These are phyloP conservation scores for Geranium rotundifolium DNA, from an alignment of 345 rosid genomes.

Conservation along the genomic window DNA sequence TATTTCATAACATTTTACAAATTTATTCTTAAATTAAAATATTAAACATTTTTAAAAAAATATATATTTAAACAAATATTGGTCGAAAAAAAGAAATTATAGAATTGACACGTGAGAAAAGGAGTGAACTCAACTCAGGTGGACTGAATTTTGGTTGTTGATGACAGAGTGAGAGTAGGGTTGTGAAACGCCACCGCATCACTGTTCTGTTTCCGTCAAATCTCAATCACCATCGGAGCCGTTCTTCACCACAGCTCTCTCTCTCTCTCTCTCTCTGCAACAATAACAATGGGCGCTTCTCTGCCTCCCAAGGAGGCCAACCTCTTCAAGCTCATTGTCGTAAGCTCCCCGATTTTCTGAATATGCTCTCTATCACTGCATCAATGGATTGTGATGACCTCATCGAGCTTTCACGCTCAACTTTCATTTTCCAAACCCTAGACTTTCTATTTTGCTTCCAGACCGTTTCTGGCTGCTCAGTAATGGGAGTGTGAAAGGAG, in stretches of 20 bases:
- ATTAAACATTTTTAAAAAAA: background rate
- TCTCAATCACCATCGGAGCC: background rate
- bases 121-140: background rate
- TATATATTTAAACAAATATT: too few relatives aligned
- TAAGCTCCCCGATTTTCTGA: slow-evolving; percentile 32
- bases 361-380: slow-evolving; percentile 7
- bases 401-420: background rate
- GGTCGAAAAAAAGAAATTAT: too few relatives aligned
- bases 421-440: slow-evolving; percentile 5
- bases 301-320: slow-evolving; percentile 99
- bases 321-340: slow-evolving; percentile 99
- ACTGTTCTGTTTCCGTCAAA: slow-evolving; percentile 5
- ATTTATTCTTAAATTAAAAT: too few relatives aligned
- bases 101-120: too few relatives aligned
- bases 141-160: too few relatives aligned
- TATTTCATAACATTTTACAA: too few relatives aligned
- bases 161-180: slow-evolving; percentile 40
- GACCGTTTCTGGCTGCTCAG: background rate
- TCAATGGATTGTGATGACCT: background rate
- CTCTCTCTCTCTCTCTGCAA: slow-evolving; percentile 3
- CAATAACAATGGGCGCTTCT: slow-evolving; percentile 89
- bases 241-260: background rate
- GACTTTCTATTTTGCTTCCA: background rate
- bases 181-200: slow-evolving; percentile 64
- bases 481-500: background rate